Evolutionary conservation across 202 grass and related monocot species (phyloP), one percentile per base, ranked within the genome.

Genomic region (Panicum virgatum): DNA sequence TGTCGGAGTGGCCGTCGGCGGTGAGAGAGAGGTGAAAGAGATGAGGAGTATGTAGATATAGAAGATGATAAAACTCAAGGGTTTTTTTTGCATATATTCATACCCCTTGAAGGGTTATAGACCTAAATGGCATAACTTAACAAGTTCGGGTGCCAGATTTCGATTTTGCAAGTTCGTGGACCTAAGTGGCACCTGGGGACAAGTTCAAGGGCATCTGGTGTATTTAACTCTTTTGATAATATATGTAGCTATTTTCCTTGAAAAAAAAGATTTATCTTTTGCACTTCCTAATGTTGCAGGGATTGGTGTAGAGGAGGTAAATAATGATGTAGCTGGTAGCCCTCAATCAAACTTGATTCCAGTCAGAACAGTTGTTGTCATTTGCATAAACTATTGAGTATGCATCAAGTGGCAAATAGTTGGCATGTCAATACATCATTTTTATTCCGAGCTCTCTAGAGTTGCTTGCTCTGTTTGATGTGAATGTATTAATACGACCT

Each of bases 221-320:
- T n/a, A n/a, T n/a, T n/a, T n/a, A n/a, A n/a, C n/a, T n/a, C n/a
- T n/a, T n/a, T n/a, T n/a, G 88, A 79, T 80, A 69, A 88, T 83
- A 86, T 79, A 78, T 83, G 83, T 86, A 91, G 82, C 63, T 86
- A 74, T 78, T 83, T 91, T 84, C 71, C 78, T 94, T 94, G 75
- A 80, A 81, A 74, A 85, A 50, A 37, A 60, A 29, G 18, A 26
- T 19, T 62, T 69, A 27, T 71, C 30, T 84, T 80, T 66, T 30
- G 30, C 37, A n/a, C 27, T 72, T 86, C 44, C 68, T 84, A 67
- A 36, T 81, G 37, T 80, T 90, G 62, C 69, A 73, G 75, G 53
- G 68, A 59, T n/a, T n/a, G 29, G 12, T 80, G 27, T 62, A 62
- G 61, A 76, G 75, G 25, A 66, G 60, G 57, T 83, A 83, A 83